Conservation (phyloP, 2,329 filamentous ascomycete species). For the Sarocladium brachiariae region DNA sequence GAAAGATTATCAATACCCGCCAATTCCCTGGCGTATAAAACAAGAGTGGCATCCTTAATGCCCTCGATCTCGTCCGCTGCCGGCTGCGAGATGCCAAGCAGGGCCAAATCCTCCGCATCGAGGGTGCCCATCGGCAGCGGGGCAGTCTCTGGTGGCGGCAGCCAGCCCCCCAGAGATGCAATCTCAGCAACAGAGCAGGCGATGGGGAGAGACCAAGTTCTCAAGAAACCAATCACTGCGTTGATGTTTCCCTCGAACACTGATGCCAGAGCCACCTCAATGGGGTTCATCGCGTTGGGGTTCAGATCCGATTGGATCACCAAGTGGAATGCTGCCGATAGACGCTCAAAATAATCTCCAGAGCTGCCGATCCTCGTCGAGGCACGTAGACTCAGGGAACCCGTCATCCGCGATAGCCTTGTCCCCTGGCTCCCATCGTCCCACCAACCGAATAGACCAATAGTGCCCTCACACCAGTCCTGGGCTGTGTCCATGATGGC, state of each 20-base stretch:
- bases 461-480: constrained; percentile 86
- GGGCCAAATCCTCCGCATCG: constrained; percentile 77
- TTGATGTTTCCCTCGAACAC: constrained; percentile 78
- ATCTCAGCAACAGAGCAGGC: constrained; percentile 76
- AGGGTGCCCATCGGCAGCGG: constrained; percentile 57
- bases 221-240: constrained; percentile 65
- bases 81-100: constrained; percentile 60
- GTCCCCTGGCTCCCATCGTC: constrained; percentile 57
- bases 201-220: constrained; percentile 73
- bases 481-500: constrained; percentile 72
- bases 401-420: constrained; percentile 25
- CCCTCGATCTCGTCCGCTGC: constrained; percentile 55
- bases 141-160: constrained; percentile 43
- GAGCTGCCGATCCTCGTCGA: constrained; percentile 44
- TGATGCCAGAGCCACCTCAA: constrained; percentile 77
- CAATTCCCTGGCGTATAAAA: constrained; percentile 65
- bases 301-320: constrained; percentile 64
- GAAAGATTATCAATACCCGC: constrained; percentile 47
- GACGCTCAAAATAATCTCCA: constrained; percentile 65
- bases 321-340: constrained; percentile 65
- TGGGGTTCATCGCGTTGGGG: constrained; percentile 65
- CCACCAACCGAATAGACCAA: constrained; percentile 88
- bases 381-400: constrained; percentile 30
- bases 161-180: constrained; percentile 76
- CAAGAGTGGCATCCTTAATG: constrained; percentile 72